Percentiles rank a stretch among this genome's conserved stretches.
These are phyloP conservation scores for Trifolium repens DNA, from an alignment of 306 rosid genomes.

Conservation along the genomic window DNA sequence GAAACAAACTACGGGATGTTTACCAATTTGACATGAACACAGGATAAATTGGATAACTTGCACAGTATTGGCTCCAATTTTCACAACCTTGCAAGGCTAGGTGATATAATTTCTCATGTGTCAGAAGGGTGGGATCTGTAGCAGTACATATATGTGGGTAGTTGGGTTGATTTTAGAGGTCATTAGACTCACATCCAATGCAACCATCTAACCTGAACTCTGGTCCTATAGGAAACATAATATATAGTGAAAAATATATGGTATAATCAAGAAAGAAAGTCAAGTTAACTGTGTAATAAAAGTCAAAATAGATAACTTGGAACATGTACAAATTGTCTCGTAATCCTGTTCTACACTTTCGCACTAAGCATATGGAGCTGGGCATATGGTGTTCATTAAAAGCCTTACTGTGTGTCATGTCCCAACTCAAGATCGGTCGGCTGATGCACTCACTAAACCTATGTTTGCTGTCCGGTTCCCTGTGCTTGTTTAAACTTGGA, in stretches of 20 bases:
- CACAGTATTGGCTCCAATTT: neutral
- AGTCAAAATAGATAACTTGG: neutral
- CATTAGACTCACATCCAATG: neutral
- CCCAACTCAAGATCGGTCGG: neutral
- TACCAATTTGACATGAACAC: neutral
- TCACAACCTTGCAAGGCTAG: neutral
- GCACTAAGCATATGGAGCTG: neutral
- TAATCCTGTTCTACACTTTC: neutral
- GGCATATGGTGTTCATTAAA: constrained; percentile 4
- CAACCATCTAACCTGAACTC: neutral
- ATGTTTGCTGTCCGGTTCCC: neutral
- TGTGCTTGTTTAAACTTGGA: neutral
- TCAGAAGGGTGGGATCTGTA: neutral
- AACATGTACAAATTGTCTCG: constrained; percentile 1
- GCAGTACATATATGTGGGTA: neutral
- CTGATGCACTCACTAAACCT: neutral
- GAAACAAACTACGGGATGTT: neutral
- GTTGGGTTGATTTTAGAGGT: neutral
- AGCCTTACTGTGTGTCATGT: neutral
- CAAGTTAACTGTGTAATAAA: neutral
- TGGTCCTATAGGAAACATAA: neutral
- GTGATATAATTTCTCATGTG: neutral
- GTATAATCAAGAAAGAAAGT: neutral
- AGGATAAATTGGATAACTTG: neutral
- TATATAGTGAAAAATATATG: neutral